Percentiles rank a stretch among this genome's conserved stretches.
Evolutionary conservation across 2,329 filamentous ascomycete genomes (phyloP).

Genomic region (Tolypocladium album): DNA sequence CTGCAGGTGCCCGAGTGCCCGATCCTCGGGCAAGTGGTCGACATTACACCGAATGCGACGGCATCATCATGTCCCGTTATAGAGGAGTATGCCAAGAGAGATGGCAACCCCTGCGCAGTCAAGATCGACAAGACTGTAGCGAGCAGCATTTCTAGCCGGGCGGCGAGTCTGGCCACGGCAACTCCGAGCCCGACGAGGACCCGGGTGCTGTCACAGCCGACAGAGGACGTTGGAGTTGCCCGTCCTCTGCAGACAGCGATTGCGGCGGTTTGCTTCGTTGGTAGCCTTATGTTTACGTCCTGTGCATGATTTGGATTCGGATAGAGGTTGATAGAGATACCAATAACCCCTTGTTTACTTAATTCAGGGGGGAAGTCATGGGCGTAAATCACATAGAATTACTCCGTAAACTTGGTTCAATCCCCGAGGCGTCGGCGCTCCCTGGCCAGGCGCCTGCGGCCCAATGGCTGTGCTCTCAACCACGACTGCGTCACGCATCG

Average conservation of each 20-base stretch:
- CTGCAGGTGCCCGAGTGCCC: neutral
- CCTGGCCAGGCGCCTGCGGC: too few relatives aligned
- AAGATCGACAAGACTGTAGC: neutral
- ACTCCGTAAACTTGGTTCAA: too few relatives aligned
- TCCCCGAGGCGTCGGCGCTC: too few relatives aligned
- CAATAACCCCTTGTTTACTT: too few relatives aligned
- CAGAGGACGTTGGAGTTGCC: neutral
- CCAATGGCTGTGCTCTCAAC: too few relatives aligned
- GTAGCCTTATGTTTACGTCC: neutral
- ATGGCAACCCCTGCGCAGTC: neutral
- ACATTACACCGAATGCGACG: neutral
- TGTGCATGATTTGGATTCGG: neutral
- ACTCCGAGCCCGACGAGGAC: neutral
- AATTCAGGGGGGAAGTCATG: too few relatives aligned
- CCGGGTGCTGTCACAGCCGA: neutral
- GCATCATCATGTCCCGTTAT: neutral
- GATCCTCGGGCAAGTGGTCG: neutral
- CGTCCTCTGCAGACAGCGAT: neutral
- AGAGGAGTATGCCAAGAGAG: neutral
- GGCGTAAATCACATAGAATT: too few relatives aligned
- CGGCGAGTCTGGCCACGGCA: neutral
- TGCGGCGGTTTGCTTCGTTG: neutral
- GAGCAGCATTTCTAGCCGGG: neutral
- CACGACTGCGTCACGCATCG: neutral
- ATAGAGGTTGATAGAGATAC: too few relatives aligned